These are phyloP conservation scores for Funneliformis caledonium DNA, from an alignment of 371 early-diverging fungal species.

Conservation along the genomic window DNA sequence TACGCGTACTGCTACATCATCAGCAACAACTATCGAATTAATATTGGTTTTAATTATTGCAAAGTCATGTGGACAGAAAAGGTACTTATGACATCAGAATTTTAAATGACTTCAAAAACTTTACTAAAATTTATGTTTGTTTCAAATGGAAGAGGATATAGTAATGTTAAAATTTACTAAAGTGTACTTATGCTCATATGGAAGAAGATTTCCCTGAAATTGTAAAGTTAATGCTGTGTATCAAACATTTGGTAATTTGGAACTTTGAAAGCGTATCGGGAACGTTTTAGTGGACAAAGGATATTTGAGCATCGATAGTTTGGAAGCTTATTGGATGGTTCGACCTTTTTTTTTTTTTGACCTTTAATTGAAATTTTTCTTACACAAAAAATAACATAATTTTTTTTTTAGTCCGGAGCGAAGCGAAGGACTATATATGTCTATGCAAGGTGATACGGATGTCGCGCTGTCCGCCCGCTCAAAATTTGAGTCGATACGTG, in stretches of 20 bases:
- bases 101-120: slow-evolving; percentile 17
- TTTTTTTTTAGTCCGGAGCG: too few species aligned
- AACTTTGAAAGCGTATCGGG: slow-evolving; percentile 69
- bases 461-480: too few species aligned
- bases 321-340: slow-evolving; percentile 49
- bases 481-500: too few species aligned
- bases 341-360: too few species aligned
- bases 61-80: slow-evolving; percentile 63
- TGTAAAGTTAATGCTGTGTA: slow-evolving; percentile 69
- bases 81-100: not conserved
- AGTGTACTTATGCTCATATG: slow-evolving; percentile 43
- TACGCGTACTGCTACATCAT: slow-evolving; percentile 68
- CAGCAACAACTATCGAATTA: slow-evolving; percentile 66
- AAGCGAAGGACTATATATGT: too few species aligned
- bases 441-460: too few species aligned
- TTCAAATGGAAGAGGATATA: too few species aligned
- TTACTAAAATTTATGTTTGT: slow-evolving; percentile 14
- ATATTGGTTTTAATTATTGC: slow-evolving; percentile 72
- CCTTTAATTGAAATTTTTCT: too few species aligned
- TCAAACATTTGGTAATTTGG: slow-evolving; percentile 77
- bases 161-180: too few species aligned
- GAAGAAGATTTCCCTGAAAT: slow-evolving; percentile 58
- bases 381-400: too few species aligned
- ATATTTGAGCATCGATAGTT: slow-evolving; percentile 63
- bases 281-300: slow-evolving; percentile 78